Conservation (phyloP, 805 yeast species). For the Ogataea angusta region DNA sequence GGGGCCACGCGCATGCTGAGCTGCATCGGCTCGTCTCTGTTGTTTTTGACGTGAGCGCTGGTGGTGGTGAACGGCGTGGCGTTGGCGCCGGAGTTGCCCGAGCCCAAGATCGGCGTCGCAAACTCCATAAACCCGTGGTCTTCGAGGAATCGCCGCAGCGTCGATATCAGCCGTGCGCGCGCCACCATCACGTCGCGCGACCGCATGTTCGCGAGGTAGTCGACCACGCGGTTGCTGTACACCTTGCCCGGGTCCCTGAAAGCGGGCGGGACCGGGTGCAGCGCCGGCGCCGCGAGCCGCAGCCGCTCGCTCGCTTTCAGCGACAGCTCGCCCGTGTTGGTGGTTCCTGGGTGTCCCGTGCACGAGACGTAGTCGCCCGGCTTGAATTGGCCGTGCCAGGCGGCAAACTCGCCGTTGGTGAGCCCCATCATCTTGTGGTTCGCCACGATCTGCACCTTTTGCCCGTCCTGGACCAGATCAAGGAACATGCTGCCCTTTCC, state of each 20-base stretch:
- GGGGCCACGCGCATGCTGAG: conserved; percentile 86
- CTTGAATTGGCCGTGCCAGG: conserved; percentile 42
- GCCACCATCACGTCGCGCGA: conserved; percentile 46
- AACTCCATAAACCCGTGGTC: conserved; percentile 68
- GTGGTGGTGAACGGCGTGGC: conserved; percentile 81
- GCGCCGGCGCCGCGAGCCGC: conserved; percentile 59
- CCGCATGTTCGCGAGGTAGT: conserved; percentile 59
- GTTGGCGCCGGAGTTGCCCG: conserved; percentile 76
- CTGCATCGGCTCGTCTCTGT: conserved; percentile 23
- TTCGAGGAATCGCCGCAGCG: conserved; percentile 57
- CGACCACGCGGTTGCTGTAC: conserved; percentile 66
- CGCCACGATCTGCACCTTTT: conserved; percentile 59
- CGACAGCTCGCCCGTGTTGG: conserved; percentile 78
- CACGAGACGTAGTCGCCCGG: conserved; percentile 72
- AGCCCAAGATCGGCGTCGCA: conserved; percentile 78
- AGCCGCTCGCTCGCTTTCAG: conserved; percentile 53
- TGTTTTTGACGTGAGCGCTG: conserved; percentile 34
- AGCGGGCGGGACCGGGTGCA: conserved; percentile 66
- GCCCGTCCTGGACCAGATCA: conserved; percentile 62
- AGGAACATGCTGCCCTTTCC: conserved; percentile 69
- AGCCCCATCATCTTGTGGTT: conserved; percentile 47
- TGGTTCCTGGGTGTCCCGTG: conserved; percentile 68
- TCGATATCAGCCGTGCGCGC: conserved; percentile 52
- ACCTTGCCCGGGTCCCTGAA: conserved; percentile 53
- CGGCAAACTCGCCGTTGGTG: conserved; percentile 40